Evolutionary conservation across 805 yeast species (phyloP).

Genomic region (Saitoella complicata): DNA sequence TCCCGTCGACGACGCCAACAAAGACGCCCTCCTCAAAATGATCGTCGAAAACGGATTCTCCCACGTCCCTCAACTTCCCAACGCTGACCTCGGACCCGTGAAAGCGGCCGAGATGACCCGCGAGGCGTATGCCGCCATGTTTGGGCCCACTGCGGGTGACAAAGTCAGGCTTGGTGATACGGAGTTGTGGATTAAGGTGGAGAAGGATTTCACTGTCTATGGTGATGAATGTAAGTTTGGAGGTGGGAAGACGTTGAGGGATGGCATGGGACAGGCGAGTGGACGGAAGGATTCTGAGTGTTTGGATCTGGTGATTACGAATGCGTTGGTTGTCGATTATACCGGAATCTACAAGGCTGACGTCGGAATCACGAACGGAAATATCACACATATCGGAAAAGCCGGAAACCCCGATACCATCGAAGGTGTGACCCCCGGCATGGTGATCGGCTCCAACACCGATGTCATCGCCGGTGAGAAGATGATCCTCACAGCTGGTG

Average conservation of each 20-base stretch:
- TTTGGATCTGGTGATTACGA: neutral
- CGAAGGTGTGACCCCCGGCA: neutral
- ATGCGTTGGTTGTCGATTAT: conserved; percentile 1
- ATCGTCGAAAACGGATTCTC: neutral
- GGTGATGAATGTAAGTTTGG: conserved; percentile 2
- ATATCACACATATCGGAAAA: conserved; percentile 1
- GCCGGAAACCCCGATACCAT: conserved; percentile 3
- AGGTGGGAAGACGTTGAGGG: conserved; percentile 3
- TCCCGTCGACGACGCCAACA: neutral
- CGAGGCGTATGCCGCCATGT: conserved; percentile 1
- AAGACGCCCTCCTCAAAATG: neutral
- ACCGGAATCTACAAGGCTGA: conserved; percentile 4
- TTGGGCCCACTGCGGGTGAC: conserved; percentile 2
- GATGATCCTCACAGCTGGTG: conserved; percentile 2
- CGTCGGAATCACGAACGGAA: conserved; percentile 3
- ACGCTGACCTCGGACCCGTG: neutral
- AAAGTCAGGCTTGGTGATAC: conserved; percentile 2
- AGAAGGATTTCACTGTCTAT: conserved; percentile 1
- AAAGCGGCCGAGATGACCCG: neutral
- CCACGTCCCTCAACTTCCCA: neutral
- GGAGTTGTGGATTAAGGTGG: neutral
- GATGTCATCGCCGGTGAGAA: conserved; percentile 3
- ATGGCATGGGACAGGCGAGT: conserved; percentile 3
- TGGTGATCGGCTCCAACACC: conserved; percentile 1
- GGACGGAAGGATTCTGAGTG: neutral